Evolutionary conservation across 2,329 filamentous ascomycete genomes (phyloP), one percentile per base, ranked within the genome.

Genomic region (Colletotrichum sp.): DNA sequence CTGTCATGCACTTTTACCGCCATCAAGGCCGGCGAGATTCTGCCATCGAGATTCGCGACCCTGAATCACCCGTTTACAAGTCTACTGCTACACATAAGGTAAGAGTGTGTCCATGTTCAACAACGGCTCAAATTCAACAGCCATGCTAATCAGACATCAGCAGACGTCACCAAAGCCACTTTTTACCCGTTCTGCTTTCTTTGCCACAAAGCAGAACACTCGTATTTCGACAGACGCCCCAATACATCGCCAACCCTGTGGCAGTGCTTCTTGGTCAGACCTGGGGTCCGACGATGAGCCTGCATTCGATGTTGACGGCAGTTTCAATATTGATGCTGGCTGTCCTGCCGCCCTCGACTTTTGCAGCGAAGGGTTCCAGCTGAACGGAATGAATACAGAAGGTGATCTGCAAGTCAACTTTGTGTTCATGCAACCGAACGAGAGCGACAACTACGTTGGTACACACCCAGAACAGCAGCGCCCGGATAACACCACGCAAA

Each of bases 11-110:
- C 30, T 76, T 76, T 36, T 76, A 76, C 34, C 73, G 70, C 22
- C 70, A 69, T 11, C 73, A 73, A 73, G 70, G 73, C 16, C 70
- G 73, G 29, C 59, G 73, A 19, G 73, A 76, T 44, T 76, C 73
- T 69, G 73, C 70, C 11, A 76, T 76, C 52, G 73, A 76, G 30
- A 76, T 76, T 8, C 70, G 70, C 16, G 73, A 76, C 36, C 73
- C 73, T 15, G 73, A 76, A 25, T 76, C 73, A 15, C 73, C 73
- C 12, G 19, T 73, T 27, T 76, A 76, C 64, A 76, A 73, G 70
- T 76, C 73, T n/a, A 64, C 59, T 8, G n/a, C 30, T 4, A 55
- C 70, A 19, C 59, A 29, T 11, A 76, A 49, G 29, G 73, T 76
- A 68, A 59, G 70, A 12, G 44, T 11, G 12, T 30, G 6, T 15